phyloP scores from a whole-genome alignment of 495 filamentous ascomycete genomes.

The Delitschia confertaspora region DNA sequence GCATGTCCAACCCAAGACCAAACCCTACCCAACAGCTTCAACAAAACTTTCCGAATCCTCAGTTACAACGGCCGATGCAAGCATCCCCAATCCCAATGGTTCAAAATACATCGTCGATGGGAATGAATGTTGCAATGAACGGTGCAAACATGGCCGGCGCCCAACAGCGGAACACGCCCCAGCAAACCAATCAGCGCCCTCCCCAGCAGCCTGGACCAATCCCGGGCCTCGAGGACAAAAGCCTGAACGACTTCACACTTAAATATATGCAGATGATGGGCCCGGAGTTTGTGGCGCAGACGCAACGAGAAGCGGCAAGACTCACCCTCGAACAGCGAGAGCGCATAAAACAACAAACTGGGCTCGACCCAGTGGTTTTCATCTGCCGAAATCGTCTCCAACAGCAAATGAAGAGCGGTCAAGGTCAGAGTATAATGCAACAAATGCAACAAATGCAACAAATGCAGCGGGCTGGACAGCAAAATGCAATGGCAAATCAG shows the following conservation, averaged over 20 bases:
- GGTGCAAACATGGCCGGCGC: constrained; percentile 37
- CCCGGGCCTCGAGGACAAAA: too few relatives aligned
- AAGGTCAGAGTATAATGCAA: constrained; percentile 10
- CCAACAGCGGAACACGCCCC: constrained; percentile 35
- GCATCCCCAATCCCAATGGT: constrained; percentile 43
- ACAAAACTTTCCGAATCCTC: constrained; percentile 40
- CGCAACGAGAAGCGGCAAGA: too few relatives aligned
- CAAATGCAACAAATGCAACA: constrained; percentile 4
- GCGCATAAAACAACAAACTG: too few relatives aligned
- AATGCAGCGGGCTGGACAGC: constrained; percentile 16
- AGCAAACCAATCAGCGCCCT: constrained; percentile 20
- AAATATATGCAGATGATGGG: too few relatives aligned
- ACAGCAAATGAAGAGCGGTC: constrained; percentile 7
- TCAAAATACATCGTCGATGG: constrained; percentile 33
- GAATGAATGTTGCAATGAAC: constrained; percentile 42
- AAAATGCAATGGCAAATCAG: constrained; percentile 39
- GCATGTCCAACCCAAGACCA: constrained; percentile 3
- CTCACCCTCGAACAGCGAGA: too few relatives aligned
- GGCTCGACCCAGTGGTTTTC: too few relatives aligned
- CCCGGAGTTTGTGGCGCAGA: too few relatives aligned
- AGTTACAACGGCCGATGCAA: constrained; percentile 48
- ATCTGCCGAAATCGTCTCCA: constrained; percentile 29
- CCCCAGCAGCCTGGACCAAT: constrained; percentile 17
- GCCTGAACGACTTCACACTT: constrained; percentile 40
- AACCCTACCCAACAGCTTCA: constrained; percentile 33